phyloP scores from a whole-genome alignment of 345 rosid genomes.

The Zanthoxylum bungeanum region DNA sequence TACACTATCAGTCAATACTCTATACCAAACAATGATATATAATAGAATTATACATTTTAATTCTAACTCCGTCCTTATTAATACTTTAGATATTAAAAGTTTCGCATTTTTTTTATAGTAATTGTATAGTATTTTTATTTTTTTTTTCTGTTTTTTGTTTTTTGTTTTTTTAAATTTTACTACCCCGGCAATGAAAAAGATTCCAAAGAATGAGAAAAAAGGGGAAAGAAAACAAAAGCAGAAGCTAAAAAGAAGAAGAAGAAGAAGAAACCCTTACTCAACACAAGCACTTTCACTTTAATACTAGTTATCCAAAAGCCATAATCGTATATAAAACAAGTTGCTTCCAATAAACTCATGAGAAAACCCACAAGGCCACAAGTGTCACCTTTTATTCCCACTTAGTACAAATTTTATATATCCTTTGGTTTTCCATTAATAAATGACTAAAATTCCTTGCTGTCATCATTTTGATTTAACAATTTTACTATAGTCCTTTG shows the following conservation, averaged over 20 bases:
- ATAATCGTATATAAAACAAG: constrained; percentile 11
- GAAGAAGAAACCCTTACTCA: background rate
- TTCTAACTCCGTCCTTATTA: too few species aligned
- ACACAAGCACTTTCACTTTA: constrained; percentile 11
- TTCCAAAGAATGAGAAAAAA: background rate
- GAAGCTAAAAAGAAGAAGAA: background rate
- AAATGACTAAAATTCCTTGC: background rate
- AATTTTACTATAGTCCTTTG: background rate
- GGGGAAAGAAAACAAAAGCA: background rate
- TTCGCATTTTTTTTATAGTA: background rate
- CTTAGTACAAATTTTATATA: background rate
- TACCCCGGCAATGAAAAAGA: constrained; percentile 12
- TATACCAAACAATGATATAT: too few species aligned
- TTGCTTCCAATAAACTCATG: constrained; percentile 11
- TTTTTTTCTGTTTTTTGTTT: too few species aligned
- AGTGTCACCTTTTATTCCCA: constrained; percentile 17
- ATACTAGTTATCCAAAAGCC: background rate
- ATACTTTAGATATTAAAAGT: background rate
- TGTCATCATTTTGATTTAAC: constrained; percentile 13
- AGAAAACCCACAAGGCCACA: constrained; percentile 19
- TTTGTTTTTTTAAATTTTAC: background rate
- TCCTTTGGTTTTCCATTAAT: constrained; percentile 10
- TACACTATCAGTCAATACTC: too few species aligned
- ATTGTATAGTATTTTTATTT: too few species aligned
- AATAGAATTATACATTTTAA: too few species aligned